Evolutionary conservation across 768 basidiomycete species (phyloP), one percentile per base, ranked within the genome.

Genomic region (Mycena crocata): DNA sequence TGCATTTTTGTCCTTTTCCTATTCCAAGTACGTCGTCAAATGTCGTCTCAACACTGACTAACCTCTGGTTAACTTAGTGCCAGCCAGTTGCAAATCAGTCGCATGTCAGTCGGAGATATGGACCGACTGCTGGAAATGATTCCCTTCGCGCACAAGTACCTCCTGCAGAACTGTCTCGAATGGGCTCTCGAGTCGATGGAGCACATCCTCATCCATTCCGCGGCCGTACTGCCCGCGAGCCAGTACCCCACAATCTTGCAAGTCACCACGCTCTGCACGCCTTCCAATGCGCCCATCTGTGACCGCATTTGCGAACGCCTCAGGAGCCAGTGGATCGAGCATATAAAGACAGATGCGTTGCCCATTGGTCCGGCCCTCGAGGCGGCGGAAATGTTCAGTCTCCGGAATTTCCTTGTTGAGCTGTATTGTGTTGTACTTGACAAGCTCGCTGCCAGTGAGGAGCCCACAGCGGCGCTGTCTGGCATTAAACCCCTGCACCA

Each of bases 121-220:
- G 63, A 57, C n/a, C 50, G 40, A 45, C 15, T 64, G 19, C 5
- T 32, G 28, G 44, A 57, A 30, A 49, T 64, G 26, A 21, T 51
- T 2, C n/a, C 46, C 15, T 64, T 64, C 48, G 56, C 63, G 3
- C 64, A 65, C 57, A 65, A 65, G 28, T 65, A 65, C 24, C 44
- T 65, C 3, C 23, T 65, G 17, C 57, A 59, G 21, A 7, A 65
- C 24, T 58, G 57, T 44, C 57, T 65, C 1, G 39, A 28, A 9
- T 65, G 64, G 64, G 64, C 64, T 1, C 39, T 65, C 21, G 57
- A 65, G 23, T 58, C 64, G 35, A n/a, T 65, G 31, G 57, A 65
- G 21, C 64, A 54, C 17, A 32, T 65, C 21, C 51, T 65, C 8
- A 24, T 37, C 3, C 21, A 30, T 32, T 58, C 49, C 4, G 63